phyloP scores from a whole-genome alignment of 1,139 yeast genomes.

The Williopsis jadinii region DNA sequence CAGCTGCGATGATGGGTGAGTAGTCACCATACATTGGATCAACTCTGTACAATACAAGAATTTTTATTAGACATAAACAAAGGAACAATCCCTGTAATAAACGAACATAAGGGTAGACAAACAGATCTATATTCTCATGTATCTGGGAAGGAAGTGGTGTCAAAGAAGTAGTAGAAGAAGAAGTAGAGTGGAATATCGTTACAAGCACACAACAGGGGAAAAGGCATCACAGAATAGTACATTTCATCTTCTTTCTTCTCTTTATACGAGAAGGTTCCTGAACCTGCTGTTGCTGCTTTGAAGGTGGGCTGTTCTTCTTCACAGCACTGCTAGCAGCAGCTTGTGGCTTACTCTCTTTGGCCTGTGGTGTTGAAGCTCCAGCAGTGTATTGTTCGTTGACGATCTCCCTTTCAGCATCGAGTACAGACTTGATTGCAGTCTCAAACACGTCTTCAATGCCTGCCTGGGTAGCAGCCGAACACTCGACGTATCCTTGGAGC shows the following conservation, averaged over 20 bases:
- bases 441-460: conserved; percentile 84
- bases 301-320: not conserved
- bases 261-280: conserved; percentile 1
- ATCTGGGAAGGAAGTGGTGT: too few relatives aligned
- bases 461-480: conserved; percentile 88
- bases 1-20: conserved; percentile 5
- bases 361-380: not conserved
- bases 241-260: conserved; percentile 28
- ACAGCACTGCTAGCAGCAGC: not conserved
- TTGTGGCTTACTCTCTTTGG: too few relatives aligned
- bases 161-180: too few relatives aligned
- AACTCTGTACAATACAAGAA: too few relatives aligned
- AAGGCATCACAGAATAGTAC: conserved; percentile 8
- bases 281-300: not conserved
- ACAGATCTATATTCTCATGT: too few relatives aligned
- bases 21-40: not conserved
- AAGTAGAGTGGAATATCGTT: too few relatives aligned
- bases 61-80: too few relatives aligned
- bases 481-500: conserved; percentile 73
- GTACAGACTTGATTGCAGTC: conserved; percentile 66
- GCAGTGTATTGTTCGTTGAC: conserved; percentile 5
- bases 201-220: conserved; percentile 1
- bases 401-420: conserved; percentile 28
- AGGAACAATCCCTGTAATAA: too few relatives aligned
- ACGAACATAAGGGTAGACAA: too few relatives aligned